phyloP scores from a whole-genome alignment of 208 protist species.

The Leishmania turanica region DNA sequence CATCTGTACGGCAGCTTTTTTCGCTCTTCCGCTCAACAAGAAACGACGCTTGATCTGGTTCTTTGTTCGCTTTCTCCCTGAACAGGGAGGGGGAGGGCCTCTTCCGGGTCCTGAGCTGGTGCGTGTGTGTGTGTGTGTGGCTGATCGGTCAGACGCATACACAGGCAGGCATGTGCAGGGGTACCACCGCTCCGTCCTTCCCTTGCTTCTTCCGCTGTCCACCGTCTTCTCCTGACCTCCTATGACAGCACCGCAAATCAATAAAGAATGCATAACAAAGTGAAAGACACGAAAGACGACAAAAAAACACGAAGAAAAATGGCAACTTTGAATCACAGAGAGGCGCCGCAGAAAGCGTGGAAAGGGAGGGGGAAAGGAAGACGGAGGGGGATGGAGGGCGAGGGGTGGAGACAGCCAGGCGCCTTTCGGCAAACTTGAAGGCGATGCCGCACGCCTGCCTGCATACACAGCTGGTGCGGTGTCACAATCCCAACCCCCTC shows the following conservation, averaged over 20 bases:
- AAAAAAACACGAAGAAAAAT: neutral
- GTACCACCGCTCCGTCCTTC: neutral
- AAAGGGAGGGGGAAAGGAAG: neutral
- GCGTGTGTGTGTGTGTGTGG: neutral
- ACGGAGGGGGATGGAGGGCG: neutral
- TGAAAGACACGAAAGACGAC: neutral
- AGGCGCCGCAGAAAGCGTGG: no score
- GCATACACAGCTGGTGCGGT: neutral
- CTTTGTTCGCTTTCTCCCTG: neutral
- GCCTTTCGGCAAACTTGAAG: neutral
- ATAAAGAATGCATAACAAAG: neutral
- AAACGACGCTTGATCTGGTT: neutral
- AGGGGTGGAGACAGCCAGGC: neutral
- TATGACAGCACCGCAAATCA: neutral
- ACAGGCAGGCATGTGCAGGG: neutral
- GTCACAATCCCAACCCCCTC: neutral
- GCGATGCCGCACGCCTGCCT: neutral
- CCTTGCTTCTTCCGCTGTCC: neutral
- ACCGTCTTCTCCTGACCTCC: neutral
- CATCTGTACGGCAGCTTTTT: neutral
- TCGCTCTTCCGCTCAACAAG: neutral
- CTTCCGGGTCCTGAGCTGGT: neutral
- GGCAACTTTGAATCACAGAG: neutral
- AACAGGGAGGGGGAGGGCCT: neutral
- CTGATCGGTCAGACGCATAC: neutral